Evolutionary conservation across 306 rosid genomes (phyloP).

Genomic region (Urtica urens): DNA sequence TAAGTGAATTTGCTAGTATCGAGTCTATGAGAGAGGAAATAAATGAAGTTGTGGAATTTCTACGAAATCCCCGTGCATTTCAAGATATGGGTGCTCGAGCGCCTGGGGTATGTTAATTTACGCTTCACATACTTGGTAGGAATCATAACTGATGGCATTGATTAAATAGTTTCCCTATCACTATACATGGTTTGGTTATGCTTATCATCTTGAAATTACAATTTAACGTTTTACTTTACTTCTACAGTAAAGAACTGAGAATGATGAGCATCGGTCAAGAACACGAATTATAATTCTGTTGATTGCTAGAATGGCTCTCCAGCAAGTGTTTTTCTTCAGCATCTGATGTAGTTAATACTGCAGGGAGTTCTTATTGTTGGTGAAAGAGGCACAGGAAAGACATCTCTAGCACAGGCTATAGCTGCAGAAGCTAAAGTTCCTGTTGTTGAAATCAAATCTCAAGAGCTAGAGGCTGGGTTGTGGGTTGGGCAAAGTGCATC

Average conservation of each 20-base stretch:
- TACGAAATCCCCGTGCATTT: constrained; percentile 81
- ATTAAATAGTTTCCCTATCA: too few relatives aligned
- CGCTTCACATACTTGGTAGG: too few relatives aligned
- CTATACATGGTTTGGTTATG: too few relatives aligned
- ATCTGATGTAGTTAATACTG: constrained; percentile 22
- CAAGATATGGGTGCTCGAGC: constrained; percentile 97
- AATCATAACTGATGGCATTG: too few relatives aligned
- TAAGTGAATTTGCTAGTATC: constrained; percentile 75
- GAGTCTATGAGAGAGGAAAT: constrained; percentile 96
- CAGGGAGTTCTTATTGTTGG: constrained; percentile 97
- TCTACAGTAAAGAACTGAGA: too few relatives aligned
- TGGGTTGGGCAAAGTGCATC: constrained; percentile 99
- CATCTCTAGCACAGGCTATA: constrained; percentile 92
- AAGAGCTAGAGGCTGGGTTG: constrained; percentile 87
- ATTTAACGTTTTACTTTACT: too few relatives aligned
- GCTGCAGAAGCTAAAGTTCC: constrained; percentile 99
- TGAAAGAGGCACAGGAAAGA: constrained; percentile 97
- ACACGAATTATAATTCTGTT: too few relatives aligned
- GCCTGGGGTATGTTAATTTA: constrained; percentile 74
- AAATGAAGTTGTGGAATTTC: constrained; percentile 85
- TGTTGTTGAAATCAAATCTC: constrained; percentile 77
- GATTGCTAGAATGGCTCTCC: too few relatives aligned
- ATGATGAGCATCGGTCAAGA: too few relatives aligned
- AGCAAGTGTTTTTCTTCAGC: background rate
- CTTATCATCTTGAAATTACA: too few relatives aligned